phyloP scores from a whole-genome alignment of 2,329 filamentous ascomycete genomes.

The Colletotrichum incanum region DNA sequence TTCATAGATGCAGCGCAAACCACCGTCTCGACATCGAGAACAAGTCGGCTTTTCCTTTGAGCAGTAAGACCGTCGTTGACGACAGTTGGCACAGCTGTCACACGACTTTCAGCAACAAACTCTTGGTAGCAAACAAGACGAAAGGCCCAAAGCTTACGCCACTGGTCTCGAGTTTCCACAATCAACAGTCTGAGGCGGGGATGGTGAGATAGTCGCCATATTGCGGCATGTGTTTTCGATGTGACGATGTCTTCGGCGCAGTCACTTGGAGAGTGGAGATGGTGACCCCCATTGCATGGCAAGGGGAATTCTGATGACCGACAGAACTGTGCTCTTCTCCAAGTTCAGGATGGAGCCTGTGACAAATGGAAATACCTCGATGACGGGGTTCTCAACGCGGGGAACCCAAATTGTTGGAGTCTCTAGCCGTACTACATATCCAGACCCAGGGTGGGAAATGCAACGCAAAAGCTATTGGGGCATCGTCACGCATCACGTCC shows the following conservation, averaged over 20 bases:
- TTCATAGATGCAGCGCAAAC: constrained; percentile 53
- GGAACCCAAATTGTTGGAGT: constrained; percentile 17
- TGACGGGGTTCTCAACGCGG: constrained; percentile 28
- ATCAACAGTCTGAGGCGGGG: constrained; percentile 24
- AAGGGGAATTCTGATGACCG: constrained; percentile 9
- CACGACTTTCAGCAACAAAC: neutral
- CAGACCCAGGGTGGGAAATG: neutral
- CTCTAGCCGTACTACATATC: neutral
- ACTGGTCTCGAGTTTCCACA: constrained; percentile 46
- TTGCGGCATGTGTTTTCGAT: neutral
- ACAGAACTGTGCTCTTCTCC: constrained; percentile 12
- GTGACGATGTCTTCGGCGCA: constrained; percentile 16
- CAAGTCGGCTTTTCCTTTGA: constrained; percentile 56
- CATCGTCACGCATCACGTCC: neutral
- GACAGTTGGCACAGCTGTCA: constrained; percentile 53
- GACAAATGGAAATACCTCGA: constrained; percentile 29
- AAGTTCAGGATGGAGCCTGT: constrained; percentile 28
- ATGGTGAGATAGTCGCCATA: constrained; percentile 24
- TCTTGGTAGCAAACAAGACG: neutral
- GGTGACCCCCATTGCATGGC: constrained; percentile 16
- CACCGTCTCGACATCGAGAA: constrained; percentile 52
- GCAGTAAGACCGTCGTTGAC: constrained; percentile 54
- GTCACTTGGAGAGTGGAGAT: constrained; percentile 20
- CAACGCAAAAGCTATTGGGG: neutral
- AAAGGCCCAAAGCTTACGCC: constrained; percentile 45